Evolutionary conservation across 2,329 filamentous ascomycete genomes (phyloP).

Genomic region (Clonostachys chloroleuca): DNA sequence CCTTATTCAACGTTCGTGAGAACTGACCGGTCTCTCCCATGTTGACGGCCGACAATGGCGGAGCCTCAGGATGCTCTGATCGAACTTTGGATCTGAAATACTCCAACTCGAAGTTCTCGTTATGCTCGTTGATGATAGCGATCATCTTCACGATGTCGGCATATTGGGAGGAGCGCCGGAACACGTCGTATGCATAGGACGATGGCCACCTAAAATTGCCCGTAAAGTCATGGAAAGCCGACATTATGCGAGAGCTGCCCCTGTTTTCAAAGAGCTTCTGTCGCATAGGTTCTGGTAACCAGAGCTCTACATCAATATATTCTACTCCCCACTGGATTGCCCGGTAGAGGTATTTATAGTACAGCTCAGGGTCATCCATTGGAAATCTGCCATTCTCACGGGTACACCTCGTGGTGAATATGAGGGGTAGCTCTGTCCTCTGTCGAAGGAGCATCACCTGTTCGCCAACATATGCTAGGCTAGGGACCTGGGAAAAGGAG

Average conservation of each 20-base stretch:
- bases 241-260: conserved; percentile 81
- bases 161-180: conserved; percentile 66
- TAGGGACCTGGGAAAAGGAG: conserved; percentile 62
- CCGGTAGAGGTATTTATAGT: conserved; percentile 74
- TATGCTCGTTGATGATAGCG: conserved; percentile 72
- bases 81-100: conserved; percentile 80
- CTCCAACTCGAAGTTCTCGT: conserved; percentile 87
- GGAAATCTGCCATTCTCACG: conserved; percentile 81
- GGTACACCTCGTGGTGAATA: conserved; percentile 80
- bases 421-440: conserved; percentile 82
- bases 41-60: conserved; percentile 78
- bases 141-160: conserved; percentile 92
- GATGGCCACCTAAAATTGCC: conserved; percentile 82
- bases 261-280: conserved; percentile 62
- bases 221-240: conserved; percentile 88
- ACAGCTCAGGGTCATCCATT: conserved; percentile 72
- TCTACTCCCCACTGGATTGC: conserved; percentile 88
- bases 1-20: conserved; percentile 77
- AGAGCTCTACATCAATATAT: conserved; percentile 85
- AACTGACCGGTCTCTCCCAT: conserved; percentile 86
- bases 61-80: conserved; percentile 61
- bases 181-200: conserved; percentile 65
- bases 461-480: conserved; percentile 78
- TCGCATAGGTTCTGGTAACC: conserved; percentile 76
- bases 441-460: conserved; percentile 82